Conservation (phyloP, 2,329 filamentous ascomycete genomes). For the Beauveria rudraprayagi region DNA sequence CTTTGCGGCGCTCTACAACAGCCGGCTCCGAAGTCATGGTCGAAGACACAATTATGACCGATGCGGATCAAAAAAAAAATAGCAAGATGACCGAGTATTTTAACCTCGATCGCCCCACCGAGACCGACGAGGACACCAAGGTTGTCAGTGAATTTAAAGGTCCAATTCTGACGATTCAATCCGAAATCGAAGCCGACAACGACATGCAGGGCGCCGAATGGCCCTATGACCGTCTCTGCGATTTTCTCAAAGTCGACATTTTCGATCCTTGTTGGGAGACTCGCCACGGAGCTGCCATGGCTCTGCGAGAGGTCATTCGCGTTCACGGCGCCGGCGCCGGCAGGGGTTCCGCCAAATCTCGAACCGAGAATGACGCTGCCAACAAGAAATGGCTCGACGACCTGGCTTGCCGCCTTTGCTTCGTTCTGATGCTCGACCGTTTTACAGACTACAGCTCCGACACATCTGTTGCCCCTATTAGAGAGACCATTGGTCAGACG, state of each 20-base stretch:
- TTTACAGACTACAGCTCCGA: constrained; percentile 98
- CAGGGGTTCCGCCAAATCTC: constrained; percentile 60
- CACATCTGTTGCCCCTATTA: constrained; percentile 90
- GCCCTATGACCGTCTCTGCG: constrained; percentile 90
- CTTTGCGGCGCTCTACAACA: constrained; percentile 54
- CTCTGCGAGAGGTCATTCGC: constrained; percentile 79
- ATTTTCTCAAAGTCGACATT: constrained; percentile 86
- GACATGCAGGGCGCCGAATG: constrained; percentile 75
- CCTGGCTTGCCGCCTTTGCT: constrained; percentile 87
- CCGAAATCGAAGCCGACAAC: constrained; percentile 71
- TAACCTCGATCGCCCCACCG: constrained; percentile 68
- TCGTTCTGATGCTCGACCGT: constrained; percentile 92
- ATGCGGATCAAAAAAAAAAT: constrained; percentile 49
- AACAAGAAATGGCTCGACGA: constrained; percentile 90
- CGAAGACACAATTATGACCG: constrained; percentile 49
- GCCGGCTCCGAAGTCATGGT: constrained; percentile 53
- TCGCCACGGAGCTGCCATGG: constrained; percentile 92
- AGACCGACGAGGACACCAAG: constrained; percentile 82
- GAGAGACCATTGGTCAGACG: constrained; percentile 91
- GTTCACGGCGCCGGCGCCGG: constrained; percentile 89
- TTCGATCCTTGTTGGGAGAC: constrained; percentile 95
- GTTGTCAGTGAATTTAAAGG: constrained; percentile 96
- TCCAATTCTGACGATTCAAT: constrained; percentile 69
- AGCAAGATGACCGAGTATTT: constrained; percentile 77
- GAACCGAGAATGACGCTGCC: constrained; percentile 64